phyloP scores from a whole-genome alignment of 1,284 basidiomycete genomes.

The Ganoderma leucocontextum region DNA sequence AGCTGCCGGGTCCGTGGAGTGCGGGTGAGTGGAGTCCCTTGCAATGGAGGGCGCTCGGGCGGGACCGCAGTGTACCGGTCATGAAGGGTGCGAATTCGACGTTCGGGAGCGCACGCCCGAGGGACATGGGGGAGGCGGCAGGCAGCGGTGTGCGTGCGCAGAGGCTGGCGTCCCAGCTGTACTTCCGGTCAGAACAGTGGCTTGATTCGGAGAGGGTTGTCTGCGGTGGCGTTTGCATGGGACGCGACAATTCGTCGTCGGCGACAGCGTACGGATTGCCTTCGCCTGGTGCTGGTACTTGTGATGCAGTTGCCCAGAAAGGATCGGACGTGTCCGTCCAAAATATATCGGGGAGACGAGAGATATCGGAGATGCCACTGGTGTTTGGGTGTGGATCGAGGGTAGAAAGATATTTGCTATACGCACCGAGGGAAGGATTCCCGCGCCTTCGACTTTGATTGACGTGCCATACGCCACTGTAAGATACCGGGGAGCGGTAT shows the following conservation, averaged over 20 bases:
- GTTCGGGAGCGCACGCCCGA: not conserved
- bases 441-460: not conserved
- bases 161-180: not conserved
- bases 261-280: not conserved
- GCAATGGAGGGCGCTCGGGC: too few relatives aligned
- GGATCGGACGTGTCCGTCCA: not conserved
- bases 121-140: not conserved
- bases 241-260: not conserved
- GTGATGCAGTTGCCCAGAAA: not conserved
- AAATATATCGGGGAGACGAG: not conserved
- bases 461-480: not conserved
- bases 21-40: too few relatives aligned
- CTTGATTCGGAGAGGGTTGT: not conserved
- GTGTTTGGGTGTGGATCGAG: not conserved
- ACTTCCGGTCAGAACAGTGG: not conserved
- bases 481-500: not conserved
- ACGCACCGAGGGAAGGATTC: not conserved
- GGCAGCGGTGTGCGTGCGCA: not conserved
- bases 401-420: not conserved
- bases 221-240: not conserved
- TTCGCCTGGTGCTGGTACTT: not conserved
- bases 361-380: not conserved
- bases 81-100: too few relatives aligned
- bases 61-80: not conserved
- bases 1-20: too few relatives aligned